A percentile compares a stretch with the other conserved stretches of the same genome.
phyloP scores from a whole-genome alignment of 257 asterid genomes.

The Parsonsia alboflavescens region DNA sequence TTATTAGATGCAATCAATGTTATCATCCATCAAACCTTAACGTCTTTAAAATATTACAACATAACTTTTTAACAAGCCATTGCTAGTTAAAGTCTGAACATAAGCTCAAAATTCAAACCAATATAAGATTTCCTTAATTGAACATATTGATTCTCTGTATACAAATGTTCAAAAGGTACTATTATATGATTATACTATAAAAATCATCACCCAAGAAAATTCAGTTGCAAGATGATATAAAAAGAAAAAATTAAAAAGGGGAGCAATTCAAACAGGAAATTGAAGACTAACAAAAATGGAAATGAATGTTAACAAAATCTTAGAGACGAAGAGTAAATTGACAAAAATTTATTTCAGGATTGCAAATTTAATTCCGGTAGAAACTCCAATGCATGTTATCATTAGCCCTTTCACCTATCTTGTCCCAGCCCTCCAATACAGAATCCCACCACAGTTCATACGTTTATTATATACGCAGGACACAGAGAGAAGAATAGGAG shows the following conservation, averaged over 20 bases:
- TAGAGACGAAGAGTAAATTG: neutral
- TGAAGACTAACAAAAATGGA: neutral
- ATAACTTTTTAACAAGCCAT: neutral
- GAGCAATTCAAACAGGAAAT: neutral
- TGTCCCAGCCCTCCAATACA: neutral
- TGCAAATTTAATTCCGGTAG: neutral
- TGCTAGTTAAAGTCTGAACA: neutral
- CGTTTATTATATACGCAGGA: neutral
- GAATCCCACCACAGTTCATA: neutral
- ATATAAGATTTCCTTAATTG: neutral
- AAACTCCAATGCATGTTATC: neutral
- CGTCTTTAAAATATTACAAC: neutral
- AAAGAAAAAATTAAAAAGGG: neutral
- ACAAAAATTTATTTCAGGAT: neutral
- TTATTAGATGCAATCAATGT: neutral
- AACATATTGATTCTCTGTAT: neutral
- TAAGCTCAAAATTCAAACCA: neutral
- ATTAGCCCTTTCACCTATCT: neutral
- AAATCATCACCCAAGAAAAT: neutral
- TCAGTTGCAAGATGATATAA: neutral
- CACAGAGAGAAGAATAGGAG: neutral
- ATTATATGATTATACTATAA: neutral
- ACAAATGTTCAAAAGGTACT: neutral
- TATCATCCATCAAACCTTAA: neutral
- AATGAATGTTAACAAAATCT: neutral